Conservation (phyloP, 345 rosid genomes). For the Populus nigra region DNA sequence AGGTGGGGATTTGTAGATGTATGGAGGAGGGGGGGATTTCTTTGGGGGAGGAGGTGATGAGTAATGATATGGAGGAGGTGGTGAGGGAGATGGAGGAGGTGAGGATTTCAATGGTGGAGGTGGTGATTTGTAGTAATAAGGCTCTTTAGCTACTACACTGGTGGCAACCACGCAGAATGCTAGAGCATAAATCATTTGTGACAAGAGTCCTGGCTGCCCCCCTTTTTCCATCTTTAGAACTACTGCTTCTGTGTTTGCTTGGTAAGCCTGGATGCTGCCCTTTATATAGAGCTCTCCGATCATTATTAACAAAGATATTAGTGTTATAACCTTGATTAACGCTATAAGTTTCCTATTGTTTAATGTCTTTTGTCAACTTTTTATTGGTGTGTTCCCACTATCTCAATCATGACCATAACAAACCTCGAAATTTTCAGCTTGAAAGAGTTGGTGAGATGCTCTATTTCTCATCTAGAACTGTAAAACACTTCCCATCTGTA, state of each 20-base stretch:
- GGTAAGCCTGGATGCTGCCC: not conserved
- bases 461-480: not conserved
- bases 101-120: conserved; percentile 7
- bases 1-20: not conserved
- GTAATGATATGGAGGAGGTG: not conserved
- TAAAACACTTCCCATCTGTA: not conserved
- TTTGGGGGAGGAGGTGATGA: no score
- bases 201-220: conserved; percentile 26
- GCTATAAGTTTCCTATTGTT: not conserved
- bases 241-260: conserved; percentile 1
- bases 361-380: not conserved
- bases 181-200: conserved; percentile 24
- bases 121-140: conserved; percentile 2
- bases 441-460: not conserved
- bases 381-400: conserved; percentile 4
- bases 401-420: not conserved
- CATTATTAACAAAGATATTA: not conserved
- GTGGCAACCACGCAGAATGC: conserved; percentile 31
- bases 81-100: not conserved
- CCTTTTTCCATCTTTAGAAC: conserved; percentile 16
- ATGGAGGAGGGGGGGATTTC: not conserved
- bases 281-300: conserved; percentile 23
- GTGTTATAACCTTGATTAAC: conserved; percentile 23
- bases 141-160: conserved; percentile 16
- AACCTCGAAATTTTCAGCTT: not conserved